These are phyloP conservation scores for Paraphoma chrysanthemicola DNA, from an alignment of 2,329 filamentous ascomycete species.

Conservation along the genomic window DNA sequence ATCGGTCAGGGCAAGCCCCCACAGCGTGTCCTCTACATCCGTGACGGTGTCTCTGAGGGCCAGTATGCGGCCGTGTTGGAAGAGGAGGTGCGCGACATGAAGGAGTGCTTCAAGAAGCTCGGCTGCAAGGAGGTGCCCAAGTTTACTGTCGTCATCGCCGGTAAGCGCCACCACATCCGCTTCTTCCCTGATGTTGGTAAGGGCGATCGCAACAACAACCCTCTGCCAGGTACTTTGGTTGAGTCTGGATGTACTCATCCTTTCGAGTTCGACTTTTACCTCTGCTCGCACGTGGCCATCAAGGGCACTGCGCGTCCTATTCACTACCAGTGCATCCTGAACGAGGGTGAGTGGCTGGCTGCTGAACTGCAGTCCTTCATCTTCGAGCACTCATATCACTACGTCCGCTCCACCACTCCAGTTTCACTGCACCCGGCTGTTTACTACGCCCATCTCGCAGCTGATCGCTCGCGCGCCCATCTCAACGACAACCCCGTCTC, in stretches of 20 bases:
- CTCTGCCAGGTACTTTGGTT: constrained; percentile 84
- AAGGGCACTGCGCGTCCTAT: constrained; percentile 94
- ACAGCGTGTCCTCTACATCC: constrained; percentile 85
- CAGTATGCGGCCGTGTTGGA: constrained; percentile 83
- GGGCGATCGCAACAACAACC: constrained; percentile 79
- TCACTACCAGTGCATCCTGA: constrained; percentile 87
- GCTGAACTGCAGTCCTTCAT: constrained; percentile 84
- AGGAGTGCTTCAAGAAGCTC: constrained; percentile 60
- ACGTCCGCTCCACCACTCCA: constrained; percentile 87
- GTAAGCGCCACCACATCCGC: constrained; percentile 88
- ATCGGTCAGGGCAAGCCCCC: constrained; percentile 65
- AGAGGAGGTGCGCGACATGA: constrained; percentile 77
- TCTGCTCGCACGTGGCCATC: constrained; percentile 77
- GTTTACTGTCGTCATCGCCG: constrained; percentile 86
- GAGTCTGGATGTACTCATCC: constrained; percentile 91
- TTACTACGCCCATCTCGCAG: constrained; percentile 94
- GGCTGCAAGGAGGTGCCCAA: constrained; percentile 59
- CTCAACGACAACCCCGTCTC: constrained; percentile 58
- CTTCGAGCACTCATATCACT: constrained; percentile 95
- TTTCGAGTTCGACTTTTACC: constrained; percentile 86
- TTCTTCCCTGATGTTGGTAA: constrained; percentile 76
- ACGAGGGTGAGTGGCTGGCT: constrained; percentile 74
- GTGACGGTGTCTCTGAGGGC: constrained; percentile 86
- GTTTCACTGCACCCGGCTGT: constrained; percentile 88
- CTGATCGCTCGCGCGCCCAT: constrained; percentile 79